A percentile compares a stretch with the other conserved stretches of the same genome.
Conservation (phyloP, 2,329 filamentous ascomycete genomes). For the Aureobasidium sp. region DNA sequence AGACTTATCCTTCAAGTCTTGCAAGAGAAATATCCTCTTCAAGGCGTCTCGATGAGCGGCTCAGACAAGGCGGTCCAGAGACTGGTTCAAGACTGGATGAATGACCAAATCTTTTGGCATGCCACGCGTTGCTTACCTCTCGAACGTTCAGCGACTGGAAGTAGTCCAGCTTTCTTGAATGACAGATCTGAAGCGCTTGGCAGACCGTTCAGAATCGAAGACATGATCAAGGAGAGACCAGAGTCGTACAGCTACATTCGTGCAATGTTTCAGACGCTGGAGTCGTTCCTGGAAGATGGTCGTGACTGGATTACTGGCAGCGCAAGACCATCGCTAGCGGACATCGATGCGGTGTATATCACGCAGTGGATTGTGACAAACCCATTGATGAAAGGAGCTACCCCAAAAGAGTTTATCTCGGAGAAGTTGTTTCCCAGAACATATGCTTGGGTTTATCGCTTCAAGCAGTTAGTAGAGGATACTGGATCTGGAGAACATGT, state of each 20-base stretch:
- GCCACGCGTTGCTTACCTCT: slow-evolving; percentile 47
- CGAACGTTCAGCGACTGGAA: slow-evolving; percentile 42
- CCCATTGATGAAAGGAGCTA: slow-evolving; percentile 22
- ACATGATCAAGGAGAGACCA: slow-evolving; percentile 36
- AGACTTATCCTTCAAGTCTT: slow-evolving; percentile 59
- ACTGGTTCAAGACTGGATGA: slow-evolving; percentile 48
- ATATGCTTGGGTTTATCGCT: slow-evolving; percentile 57
- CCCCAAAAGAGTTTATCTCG: slow-evolving; percentile 46
- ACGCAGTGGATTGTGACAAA: background rate
- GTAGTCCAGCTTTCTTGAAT: slow-evolving; percentile 49
- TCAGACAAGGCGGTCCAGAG: slow-evolving; percentile 38
- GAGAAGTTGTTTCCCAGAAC: slow-evolving; percentile 47
- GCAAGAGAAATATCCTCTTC: slow-evolving; percentile 34
- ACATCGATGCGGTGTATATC: slow-evolving; percentile 46
- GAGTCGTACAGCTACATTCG: slow-evolving; percentile 50
- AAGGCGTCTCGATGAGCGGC: slow-evolving; percentile 25
- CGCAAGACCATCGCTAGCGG: slow-evolving; percentile 47
- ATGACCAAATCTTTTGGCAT: slow-evolving; percentile 49
- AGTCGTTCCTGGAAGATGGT: slow-evolving; percentile 56
- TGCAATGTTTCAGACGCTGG: slow-evolving; percentile 48
- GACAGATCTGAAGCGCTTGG: slow-evolving; percentile 45
- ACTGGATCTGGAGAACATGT: slow-evolving; percentile 34
- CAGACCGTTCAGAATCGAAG: slow-evolving; percentile 31
- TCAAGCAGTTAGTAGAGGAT: slow-evolving; percentile 39
- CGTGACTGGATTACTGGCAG: slow-evolving; percentile 54